Evolutionary conservation across 1,139 yeast genomes (phyloP).

Genomic region (Protomyces inundatus): DNA sequence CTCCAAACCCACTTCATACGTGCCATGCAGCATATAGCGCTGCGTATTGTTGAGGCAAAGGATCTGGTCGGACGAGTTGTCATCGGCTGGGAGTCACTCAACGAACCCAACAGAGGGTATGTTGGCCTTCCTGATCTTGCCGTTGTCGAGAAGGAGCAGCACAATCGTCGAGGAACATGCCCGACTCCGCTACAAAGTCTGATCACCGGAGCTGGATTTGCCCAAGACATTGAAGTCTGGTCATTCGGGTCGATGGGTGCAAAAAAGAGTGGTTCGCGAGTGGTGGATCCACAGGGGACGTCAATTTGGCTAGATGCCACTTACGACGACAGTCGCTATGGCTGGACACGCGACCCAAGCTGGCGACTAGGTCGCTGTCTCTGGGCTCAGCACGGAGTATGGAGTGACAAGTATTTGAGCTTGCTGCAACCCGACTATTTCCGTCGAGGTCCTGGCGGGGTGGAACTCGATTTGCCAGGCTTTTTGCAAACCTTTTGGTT

Average conservation of each 20-base stretch:
- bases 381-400: conserved; percentile 72
- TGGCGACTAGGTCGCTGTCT: conserved; percentile 76
- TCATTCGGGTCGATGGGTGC: conserved; percentile 67
- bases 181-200: conserved; percentile 39
- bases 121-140: conserved; percentile 34
- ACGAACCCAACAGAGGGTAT: conserved; percentile 63
- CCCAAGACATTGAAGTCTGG: conserved; percentile 60
- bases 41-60: conserved; percentile 49
- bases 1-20: conserved; percentile 59
- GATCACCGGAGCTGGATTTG: conserved; percentile 63
- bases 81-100: conserved; percentile 77
- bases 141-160: conserved; percentile 33
- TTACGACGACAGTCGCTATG: conserved; percentile 54
- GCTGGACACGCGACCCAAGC: conserved; percentile 56
- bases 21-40: conserved; percentile 55
- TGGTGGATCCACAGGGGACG: conserved; percentile 57
- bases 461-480: conserved; percentile 45
- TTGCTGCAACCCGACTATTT: conserved; percentile 51
- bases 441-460: conserved; percentile 42
- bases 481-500: conserved; percentile 59
- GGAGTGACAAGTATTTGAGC: conserved; percentile 46
- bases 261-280: conserved; percentile 49
- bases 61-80: conserved; percentile 50
- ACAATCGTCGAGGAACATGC: conserved; percentile 36
- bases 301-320: conserved; percentile 55